Evolutionary conservation across 352 stramenopile genomes (phyloP).

Genomic region (Globisporangium carolinianum): DNA sequence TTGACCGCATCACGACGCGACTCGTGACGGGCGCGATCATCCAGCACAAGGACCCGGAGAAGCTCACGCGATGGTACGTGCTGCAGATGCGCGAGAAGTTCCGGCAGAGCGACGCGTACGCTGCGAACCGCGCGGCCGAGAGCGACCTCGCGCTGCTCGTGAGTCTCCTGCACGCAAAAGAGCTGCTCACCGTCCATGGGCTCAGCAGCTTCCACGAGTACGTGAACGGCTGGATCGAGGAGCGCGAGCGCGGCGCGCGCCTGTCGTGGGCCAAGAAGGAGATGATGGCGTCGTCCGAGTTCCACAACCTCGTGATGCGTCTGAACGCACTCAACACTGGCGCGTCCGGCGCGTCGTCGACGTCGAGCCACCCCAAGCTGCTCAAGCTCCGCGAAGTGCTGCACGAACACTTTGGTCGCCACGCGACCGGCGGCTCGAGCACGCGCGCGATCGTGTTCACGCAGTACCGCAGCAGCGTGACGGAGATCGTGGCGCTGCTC

Average conservation of each 20-base stretch:
- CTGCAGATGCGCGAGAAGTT: conserved; percentile 70
- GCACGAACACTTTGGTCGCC: conserved; percentile 80
- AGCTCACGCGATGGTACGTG: conserved; percentile 76
- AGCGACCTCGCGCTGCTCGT: conserved; percentile 72
- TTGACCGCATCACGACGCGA: conserved; percentile 54
- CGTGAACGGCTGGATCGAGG: conserved; percentile 47
- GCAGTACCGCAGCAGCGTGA: conserved; percentile 93
- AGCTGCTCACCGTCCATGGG: conserved; percentile 70
- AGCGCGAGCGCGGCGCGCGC: conserved; percentile 33
- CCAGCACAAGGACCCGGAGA: conserved; percentile 61
- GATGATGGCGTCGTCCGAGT: conserved; percentile 64
- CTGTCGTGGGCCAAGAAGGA: conserved; percentile 80
- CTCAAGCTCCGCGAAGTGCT: conserved; percentile 90
- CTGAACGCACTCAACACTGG: conserved; percentile 9
- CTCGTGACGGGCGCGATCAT: conserved; percentile 53
- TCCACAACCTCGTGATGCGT: conserved; percentile 42
- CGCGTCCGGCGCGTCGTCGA: conserved; percentile 1
- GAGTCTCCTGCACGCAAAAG: conserved; percentile 67
- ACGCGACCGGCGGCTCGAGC: conserved; percentile 55
- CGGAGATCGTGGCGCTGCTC: conserved; percentile 89
- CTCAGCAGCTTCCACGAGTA: conserved; percentile 69
- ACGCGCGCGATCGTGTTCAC: conserved; percentile 98
- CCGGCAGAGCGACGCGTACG: conserved; percentile 54
- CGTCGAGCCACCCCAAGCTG: conserved; percentile 65
- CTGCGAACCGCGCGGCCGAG: conserved; percentile 62